Percentiles rank a stretch among this genome's conserved stretches.
phyloP scores from a whole-genome alignment of 2,329 filamentous ascomycete species.

The Fusarium duplospermum region DNA sequence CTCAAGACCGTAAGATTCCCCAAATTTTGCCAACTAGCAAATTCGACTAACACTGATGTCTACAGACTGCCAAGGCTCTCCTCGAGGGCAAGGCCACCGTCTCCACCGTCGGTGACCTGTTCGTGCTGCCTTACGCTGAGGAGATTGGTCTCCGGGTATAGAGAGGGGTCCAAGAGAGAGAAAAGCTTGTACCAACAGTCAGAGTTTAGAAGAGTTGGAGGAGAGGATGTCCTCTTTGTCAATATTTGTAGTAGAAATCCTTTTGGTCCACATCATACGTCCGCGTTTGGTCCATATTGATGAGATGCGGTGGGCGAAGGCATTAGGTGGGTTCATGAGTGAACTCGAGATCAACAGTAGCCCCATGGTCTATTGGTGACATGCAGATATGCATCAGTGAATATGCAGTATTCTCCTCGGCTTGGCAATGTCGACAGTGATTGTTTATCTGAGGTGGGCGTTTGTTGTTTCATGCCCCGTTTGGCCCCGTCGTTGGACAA shows the following conservation, averaged over 20 bases:
- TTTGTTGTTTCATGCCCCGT: neutral
- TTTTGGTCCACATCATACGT: slow-evolving; percentile 44
- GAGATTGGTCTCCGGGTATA: slow-evolving; percentile 96
- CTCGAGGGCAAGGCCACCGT: slow-evolving; percentile 91
- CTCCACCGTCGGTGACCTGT: slow-evolving; percentile 90
- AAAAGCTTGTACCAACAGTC: slow-evolving; percentile 59
- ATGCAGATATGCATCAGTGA: neutral
- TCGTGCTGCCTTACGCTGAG: slow-evolving; percentile 90
- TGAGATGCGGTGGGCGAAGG: slow-evolving; percentile 2
- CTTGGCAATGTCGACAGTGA: neutral
- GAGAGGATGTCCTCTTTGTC: slow-evolving; percentile 54
- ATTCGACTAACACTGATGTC: slow-evolving; percentile 40
- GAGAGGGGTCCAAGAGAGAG: slow-evolving; percentile 53
- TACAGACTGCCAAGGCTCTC: slow-evolving; percentile 86
- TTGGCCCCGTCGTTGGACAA: neutral
- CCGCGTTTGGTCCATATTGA: slow-evolving; percentile 14
- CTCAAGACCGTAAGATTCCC: slow-evolving; percentile 80
- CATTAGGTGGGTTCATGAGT: neutral
- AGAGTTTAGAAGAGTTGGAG: slow-evolving; percentile 53
- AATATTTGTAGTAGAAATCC: slow-evolving; percentile 60
- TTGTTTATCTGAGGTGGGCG: neutral
- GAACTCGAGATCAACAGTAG: neutral
- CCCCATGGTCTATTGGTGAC: neutral
- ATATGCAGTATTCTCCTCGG: neutral
- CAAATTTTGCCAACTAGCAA: slow-evolving; percentile 38